phyloP scores from a whole-genome alignment of 2,329 filamentous ascomycete genomes.

The Leptographium radiaticola region DNA sequence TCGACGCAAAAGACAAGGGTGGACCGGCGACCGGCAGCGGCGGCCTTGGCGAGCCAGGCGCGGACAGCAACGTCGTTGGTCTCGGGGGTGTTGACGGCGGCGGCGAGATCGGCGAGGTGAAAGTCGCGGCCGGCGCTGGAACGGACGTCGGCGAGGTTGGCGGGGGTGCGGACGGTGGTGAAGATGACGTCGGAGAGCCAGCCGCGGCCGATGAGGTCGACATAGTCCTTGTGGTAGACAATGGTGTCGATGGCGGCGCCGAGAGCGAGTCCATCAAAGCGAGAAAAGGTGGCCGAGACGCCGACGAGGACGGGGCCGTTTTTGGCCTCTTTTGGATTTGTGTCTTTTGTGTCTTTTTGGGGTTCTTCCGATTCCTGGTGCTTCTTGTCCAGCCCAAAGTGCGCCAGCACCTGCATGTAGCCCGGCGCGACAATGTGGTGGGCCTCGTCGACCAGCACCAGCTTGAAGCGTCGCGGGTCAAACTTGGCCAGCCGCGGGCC shows the following conservation, averaged over 20 bases:
- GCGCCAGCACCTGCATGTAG: constrained; percentile 62
- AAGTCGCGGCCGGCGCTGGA: constrained; percentile 64
- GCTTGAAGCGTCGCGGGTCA: constrained; percentile 66
- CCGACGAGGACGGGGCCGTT: constrained; percentile 60
- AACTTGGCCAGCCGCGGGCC: constrained; percentile 70
- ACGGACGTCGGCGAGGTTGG: constrained; percentile 48
- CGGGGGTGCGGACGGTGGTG: constrained; percentile 76
- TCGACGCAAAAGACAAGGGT: constrained; percentile 94
- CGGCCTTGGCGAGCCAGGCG: constrained; percentile 70
- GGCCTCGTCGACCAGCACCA: constrained; percentile 88
- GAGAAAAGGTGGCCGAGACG: constrained; percentile 63
- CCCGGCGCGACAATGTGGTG: constrained; percentile 85
- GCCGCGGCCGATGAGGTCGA: constrained; percentile 66
- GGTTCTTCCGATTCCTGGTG: constrained; percentile 20
- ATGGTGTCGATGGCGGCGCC: constrained; percentile 87
- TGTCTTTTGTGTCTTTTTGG: constrained; percentile 7
- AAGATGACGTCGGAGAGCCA: constrained; percentile 91
- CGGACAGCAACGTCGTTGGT: constrained; percentile 77
- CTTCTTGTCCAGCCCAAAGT: constrained; percentile 54
- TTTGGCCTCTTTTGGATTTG: neutral
- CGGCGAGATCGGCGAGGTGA: constrained; percentile 60
- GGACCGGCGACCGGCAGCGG: constrained; percentile 42
- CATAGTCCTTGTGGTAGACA: constrained; percentile 73
- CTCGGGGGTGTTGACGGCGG: constrained; percentile 66
- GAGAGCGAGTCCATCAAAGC: constrained; percentile 72